Base-by-base conservation (phyloP, 2,329 filamentous ascomycete genomes). In the Parastagonospora nodorum region DNA sequence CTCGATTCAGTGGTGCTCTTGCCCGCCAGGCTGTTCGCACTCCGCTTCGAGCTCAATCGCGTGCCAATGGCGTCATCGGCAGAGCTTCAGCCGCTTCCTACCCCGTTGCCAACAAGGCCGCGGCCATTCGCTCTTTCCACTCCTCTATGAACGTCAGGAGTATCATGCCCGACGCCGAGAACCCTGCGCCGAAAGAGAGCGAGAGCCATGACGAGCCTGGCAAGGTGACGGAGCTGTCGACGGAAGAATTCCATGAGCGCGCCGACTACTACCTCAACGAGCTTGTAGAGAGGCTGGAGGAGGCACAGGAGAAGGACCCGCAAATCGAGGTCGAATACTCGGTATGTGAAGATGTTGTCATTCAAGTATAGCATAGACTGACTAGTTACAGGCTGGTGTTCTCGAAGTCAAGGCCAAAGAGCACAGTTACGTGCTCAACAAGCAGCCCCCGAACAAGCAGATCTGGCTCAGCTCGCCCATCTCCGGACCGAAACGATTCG, bases 381-480 rank as follows among this genome's bases (percentile, higher is more conserved):
- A 63, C 45, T 5, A n/a, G 19, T 8, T n/a, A 16, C 64, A 97
- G 92, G 84, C 90, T 46, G 93, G 94, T 48, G 92, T 97, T 48
- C 82, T 97, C 63, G 92, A 87, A 57, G 80, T 97, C 63, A 84
- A 85, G 1, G 78, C 81, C 10, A 79, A 85, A 43, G 92, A 92
- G 55, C 50, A 64, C 55, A 93, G 85, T 28, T 99, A 95, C 71
- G 90, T 99, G 53, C 83, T 99, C 77, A 99, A 99, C 84, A 99
- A 99, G 76, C 94, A 99, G 75, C 94, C 94, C 0, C 92, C 93
- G 15, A 97, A 97, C 81, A 94, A 92, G 80, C 94, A 88, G 67
- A 96, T 99, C 69, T 99, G 94, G 94, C 85, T 97, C 39, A 94
- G 90, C 32, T 96, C 91, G 37, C 94, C 94, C 4, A 80, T 91